Evolutionary conservation across 345 rosid genomes (phyloP).

Genomic region (Aquilaria yunnanensis): DNA sequence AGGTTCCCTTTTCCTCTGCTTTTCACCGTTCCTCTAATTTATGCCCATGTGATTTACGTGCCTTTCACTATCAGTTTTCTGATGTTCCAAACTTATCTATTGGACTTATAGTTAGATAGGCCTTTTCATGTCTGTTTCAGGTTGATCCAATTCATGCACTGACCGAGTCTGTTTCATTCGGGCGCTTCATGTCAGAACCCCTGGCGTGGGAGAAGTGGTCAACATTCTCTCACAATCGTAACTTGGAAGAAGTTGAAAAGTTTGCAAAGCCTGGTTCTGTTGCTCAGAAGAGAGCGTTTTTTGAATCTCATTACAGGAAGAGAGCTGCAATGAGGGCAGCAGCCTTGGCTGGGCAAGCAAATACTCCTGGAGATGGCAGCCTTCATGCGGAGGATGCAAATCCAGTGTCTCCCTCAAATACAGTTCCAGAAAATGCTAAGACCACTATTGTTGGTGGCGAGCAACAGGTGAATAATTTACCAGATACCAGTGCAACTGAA

Average conservation of each 20-base stretch:
- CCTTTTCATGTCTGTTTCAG: conserved; percentile 28
- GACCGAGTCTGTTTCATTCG: conserved; percentile 78
- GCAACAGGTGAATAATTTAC: conserved; percentile 16
- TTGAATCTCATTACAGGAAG: conserved; percentile 80
- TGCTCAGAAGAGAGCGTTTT: conserved; percentile 84
- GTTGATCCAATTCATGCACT: conserved; percentile 49
- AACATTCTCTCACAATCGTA: conserved; percentile 80
- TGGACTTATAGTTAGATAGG: conserved; percentile 3
- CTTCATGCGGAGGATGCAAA: conserved; percentile 10
- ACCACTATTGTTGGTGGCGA: conserved; percentile 8
- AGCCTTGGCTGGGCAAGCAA: conserved; percentile 29
- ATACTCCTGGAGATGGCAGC: conserved; percentile 8
- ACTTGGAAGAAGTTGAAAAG: conserved; percentile 84
- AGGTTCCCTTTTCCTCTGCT: background rate
- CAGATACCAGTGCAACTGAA: conserved; percentile 16
- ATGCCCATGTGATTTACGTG: background rate
- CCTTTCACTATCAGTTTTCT: background rate
- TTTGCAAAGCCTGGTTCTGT: conserved; percentile 84
- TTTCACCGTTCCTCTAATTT: background rate
- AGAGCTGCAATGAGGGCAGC: conserved; percentile 61
- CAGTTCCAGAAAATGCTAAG: conserved; percentile 10
- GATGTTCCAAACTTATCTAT: background rate
- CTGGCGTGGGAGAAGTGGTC: conserved; percentile 93
- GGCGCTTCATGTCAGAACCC: conserved; percentile 78
- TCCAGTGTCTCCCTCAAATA: conserved; percentile 2